Percentiles rank a stretch among this genome's conserved stretches.
Evolutionary conservation across 768 basidiomycete genomes (phyloP).

Genomic region (Termitomyces sp.): DNA sequence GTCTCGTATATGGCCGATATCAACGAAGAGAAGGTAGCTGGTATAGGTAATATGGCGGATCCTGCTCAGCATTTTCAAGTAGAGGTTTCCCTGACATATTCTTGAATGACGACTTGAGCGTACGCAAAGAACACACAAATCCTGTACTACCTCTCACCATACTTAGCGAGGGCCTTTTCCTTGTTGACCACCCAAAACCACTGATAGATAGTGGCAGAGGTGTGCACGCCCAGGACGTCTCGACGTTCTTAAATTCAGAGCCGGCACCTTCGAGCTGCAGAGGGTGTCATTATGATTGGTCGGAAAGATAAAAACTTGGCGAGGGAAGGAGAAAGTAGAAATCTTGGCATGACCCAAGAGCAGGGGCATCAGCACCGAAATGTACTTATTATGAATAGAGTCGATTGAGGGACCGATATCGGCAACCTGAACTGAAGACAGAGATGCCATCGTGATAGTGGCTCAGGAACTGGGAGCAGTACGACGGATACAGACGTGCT

Average conservation of each 20-base stretch:
- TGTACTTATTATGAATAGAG: constrained; percentile 95
- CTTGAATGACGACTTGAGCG: too few relatives aligned
- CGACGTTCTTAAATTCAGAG: constrained; percentile 94
- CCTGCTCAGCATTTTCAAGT: too few relatives aligned
- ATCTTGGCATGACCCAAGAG: constrained; percentile 85
- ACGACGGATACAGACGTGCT: constrained; percentile 94
- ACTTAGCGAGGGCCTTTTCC: constrained; percentile 82
- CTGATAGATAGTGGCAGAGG: constrained; percentile 80
- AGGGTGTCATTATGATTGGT: not conserved
- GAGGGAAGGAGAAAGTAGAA: not conserved
- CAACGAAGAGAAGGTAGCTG: too few relatives aligned
- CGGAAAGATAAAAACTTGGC: not conserved
- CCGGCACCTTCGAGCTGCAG: constrained; percentile 81
- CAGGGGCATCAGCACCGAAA: constrained; percentile 98
- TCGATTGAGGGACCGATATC: constrained; percentile 88
- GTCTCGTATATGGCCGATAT: too few relatives aligned
- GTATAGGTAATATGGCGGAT: too few relatives aligned
- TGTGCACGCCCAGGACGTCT: constrained; percentile 97
- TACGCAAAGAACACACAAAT: constrained; percentile 97
- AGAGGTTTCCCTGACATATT: too few relatives aligned
- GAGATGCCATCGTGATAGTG: constrained; percentile 94
- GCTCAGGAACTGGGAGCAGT: constrained; percentile 79
- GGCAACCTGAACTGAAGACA: constrained; percentile 96
- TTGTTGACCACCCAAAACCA: constrained; percentile 99
- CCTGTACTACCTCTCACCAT: constrained; percentile 92